Percentiles rank a stretch among this genome's conserved stretches.
These are phyloP conservation scores for Ascochyta lentis DNA, from an alignment of 2,329 filamentous ascomycete species.

Conservation along the genomic window DNA sequence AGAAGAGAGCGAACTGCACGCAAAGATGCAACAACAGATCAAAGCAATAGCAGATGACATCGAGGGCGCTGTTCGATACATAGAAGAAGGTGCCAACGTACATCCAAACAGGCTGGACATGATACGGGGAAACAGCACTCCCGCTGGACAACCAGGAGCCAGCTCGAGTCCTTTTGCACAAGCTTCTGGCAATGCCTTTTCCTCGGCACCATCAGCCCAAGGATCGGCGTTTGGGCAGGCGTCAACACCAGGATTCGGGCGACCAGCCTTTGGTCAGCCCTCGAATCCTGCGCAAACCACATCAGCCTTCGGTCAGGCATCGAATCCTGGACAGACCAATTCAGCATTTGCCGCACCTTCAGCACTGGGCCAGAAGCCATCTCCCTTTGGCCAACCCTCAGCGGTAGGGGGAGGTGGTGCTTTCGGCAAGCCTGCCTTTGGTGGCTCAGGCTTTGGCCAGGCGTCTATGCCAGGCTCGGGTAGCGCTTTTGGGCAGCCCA, in stretches of 20 bases:
- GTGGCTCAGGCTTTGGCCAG: conserved; percentile 48
- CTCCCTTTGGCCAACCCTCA: conserved; percentile 53
- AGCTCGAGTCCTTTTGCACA: conserved; percentile 37
- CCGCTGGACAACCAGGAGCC: conserved; percentile 12
- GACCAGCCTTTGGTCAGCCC: conserved; percentile 47
- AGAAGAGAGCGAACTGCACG: conserved; percentile 67
- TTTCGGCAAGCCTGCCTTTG: conserved; percentile 49
- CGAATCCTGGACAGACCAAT: conserved; percentile 33
- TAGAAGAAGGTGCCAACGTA: conserved; percentile 45
- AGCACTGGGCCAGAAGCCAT: conserved; percentile 25
- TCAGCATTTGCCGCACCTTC: conserved; percentile 52
- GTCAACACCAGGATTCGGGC: conserved; percentile 43
- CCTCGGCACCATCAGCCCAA: conserved; percentile 27
- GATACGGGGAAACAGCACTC: conserved; percentile 28
- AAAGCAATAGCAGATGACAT: conserved; percentile 72
- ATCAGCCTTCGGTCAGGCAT: conserved; percentile 51
- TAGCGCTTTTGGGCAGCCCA: conserved; percentile 31
- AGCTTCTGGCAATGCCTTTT: conserved; percentile 38
- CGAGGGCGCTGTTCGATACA: conserved; percentile 64
- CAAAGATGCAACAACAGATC: conserved; percentile 72
- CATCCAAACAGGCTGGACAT: conserved; percentile 46
- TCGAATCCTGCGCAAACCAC: conserved; percentile 44
- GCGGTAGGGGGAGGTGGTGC: conserved; percentile 33
- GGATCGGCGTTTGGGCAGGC: conserved; percentile 50
- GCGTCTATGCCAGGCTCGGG: conserved; percentile 39